A percentile compares a stretch with the other conserved stretches of the same genome.
Evolutionary conservation across 1,284 basidiomycete species (phyloP).

Genomic region (Ganoderma meredithae): DNA sequence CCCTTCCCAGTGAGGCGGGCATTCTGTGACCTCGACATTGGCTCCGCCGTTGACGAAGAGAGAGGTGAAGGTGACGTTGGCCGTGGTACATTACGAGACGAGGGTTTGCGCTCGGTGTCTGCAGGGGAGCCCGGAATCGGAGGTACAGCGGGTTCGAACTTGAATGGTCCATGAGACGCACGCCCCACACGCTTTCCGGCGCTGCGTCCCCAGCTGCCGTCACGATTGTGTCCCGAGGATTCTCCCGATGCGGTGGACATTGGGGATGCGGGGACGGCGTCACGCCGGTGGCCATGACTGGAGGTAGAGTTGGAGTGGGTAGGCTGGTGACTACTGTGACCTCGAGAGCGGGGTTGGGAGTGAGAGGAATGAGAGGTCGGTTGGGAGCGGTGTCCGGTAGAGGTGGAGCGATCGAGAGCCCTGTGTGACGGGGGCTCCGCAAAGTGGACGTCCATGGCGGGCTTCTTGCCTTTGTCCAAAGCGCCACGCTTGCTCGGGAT

Average conservation of each 20-base stretch:
- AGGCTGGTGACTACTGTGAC: slow-evolving; percentile 7
- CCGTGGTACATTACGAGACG: slow-evolving; percentile 18
- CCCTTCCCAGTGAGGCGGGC: slow-evolving; percentile 57
- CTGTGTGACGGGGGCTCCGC: slow-evolving; percentile 28
- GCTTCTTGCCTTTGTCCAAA: slow-evolving; percentile 31
- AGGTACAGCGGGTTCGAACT: slow-evolving; percentile 52
- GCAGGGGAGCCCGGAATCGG: slow-evolving; percentile 48
- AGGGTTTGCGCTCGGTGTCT: slow-evolving; percentile 33
- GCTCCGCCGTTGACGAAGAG: slow-evolving; percentile 37
- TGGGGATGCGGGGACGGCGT: slow-evolving; percentile 36
- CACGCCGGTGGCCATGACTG: slow-evolving; percentile 24
- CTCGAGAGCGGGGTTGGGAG: slow-evolving; percentile 13
- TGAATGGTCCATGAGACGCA: slow-evolving; percentile 46
- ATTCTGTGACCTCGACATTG: slow-evolving; percentile 39
- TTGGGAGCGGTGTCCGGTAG: slow-evolving; percentile 12
- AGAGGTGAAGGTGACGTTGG: slow-evolving; percentile 23
- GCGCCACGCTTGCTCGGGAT: slow-evolving; percentile 12
- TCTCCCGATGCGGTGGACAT: slow-evolving; percentile 40
- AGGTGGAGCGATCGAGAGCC: slow-evolving; percentile 12
- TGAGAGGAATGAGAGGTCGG: slow-evolving; percentile 14
- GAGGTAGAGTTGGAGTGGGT: slow-evolving; percentile 21
- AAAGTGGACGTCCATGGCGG: slow-evolving; percentile 30
- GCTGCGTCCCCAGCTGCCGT: slow-evolving; percentile 40
- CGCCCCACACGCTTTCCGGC: slow-evolving; percentile 38
- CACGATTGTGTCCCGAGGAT: slow-evolving; percentile 31